phyloP scores from a whole-genome alignment of 2,329 filamentous ascomycete genomes.

The Lecanicillium sp. region DNA sequence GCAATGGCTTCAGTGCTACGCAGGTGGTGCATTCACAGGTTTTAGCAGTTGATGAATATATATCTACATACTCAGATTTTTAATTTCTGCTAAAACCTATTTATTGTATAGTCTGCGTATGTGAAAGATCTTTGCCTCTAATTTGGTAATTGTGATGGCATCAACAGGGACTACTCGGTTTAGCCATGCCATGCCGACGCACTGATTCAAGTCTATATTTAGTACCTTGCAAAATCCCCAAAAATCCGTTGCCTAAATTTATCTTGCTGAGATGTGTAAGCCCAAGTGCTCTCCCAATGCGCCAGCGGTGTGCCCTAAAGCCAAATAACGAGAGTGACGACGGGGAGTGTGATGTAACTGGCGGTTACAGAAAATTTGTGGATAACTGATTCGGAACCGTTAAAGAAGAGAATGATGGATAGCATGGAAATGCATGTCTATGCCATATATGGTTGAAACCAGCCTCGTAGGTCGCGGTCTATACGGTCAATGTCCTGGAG shows the following conservation, averaged over 20 bases:
- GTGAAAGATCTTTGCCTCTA: no score
- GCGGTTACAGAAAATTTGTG: conserved; percentile 27
- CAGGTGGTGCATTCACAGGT: no score
- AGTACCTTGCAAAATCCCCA: not conserved
- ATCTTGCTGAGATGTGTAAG: not conserved
- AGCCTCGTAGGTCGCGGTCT: conserved; percentile 19
- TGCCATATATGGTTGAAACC: conserved; percentile 28
- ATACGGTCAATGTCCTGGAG: conserved; percentile 28
- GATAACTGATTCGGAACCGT: conserved; percentile 35
- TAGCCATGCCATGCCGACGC: no score
- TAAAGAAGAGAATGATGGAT: conserved; percentile 32
- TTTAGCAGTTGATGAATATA: no score
- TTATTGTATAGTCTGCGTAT: no score
- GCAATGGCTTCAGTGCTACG: no score
- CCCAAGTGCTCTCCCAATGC: not conserved
- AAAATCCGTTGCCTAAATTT: not conserved
- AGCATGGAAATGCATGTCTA: conserved; percentile 34
- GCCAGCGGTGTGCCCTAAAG: conserved; percentile 17
- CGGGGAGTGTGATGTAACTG: conserved; percentile 23
- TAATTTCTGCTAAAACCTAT: no score
- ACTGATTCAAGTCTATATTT: not conserved
- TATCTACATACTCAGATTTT: no score
- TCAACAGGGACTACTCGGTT: no score
- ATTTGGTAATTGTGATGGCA: no score
- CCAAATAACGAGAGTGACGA: conserved; percentile 27